Evolutionary conservation across 1,139 yeast genomes (phyloP).

Genomic region (Blastobotrys malaysiensis): DNA sequence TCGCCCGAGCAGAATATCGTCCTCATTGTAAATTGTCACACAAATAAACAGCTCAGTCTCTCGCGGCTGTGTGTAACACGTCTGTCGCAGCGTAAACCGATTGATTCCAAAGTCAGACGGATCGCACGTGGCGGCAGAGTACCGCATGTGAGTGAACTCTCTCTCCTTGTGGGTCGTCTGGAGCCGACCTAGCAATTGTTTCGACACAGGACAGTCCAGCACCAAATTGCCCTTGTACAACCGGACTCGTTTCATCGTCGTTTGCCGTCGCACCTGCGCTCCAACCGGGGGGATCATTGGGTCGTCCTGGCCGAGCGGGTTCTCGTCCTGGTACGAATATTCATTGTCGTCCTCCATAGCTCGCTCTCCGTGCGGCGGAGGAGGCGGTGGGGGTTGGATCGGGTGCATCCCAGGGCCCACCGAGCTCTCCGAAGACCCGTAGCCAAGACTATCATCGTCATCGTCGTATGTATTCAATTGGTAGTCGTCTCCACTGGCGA

Average conservation of each 20-base stretch:
- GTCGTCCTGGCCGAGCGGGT: constrained; percentile 16
- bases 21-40: constrained; percentile 77
- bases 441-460: constrained; percentile 17
- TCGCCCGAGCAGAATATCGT: constrained; percentile 63
- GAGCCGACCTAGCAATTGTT: constrained; percentile 51
- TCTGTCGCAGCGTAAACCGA: constrained; percentile 62
- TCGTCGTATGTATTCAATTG: constrained; percentile 36
- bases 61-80: constrained; percentile 59
- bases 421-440: not conserved
- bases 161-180: constrained; percentile 43
- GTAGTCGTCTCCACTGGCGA: constrained; percentile 36
- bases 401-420: not conserved
- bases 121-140: constrained; percentile 78
- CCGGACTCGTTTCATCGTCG: constrained; percentile 46
- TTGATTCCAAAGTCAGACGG: constrained; percentile 56
- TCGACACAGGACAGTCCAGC: constrained; percentile 73
- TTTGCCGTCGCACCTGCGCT: constrained; percentile 30
- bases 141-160: constrained; percentile 72
- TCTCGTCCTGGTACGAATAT: constrained; percentile 15
- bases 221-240: constrained; percentile 69
- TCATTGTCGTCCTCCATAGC: constrained; percentile 16
- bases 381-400: not conserved
- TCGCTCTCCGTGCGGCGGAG: constrained; percentile 27
- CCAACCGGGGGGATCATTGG: constrained; percentile 20
- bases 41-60: constrained; percentile 69